Evolutionary conservation across 805 yeast species (phyloP).

Genomic region (Saturnispora dispora): DNA sequence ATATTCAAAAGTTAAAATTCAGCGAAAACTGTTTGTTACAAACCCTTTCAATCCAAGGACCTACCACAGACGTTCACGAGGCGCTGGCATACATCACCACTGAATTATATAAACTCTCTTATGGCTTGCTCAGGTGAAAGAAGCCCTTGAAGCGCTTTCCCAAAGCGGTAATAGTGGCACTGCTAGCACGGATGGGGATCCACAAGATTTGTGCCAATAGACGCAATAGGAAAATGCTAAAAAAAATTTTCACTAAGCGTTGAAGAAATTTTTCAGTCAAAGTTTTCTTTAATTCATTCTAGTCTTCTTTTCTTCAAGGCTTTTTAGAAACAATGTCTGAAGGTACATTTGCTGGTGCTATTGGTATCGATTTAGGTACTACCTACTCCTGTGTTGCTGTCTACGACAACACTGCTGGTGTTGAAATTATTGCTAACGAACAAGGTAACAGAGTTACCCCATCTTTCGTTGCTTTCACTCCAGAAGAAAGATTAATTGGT

Average conservation of each 20-base stretch:
- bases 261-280: constrained; percentile 18
- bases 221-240: constrained; percentile 4
- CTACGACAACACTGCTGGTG: constrained; percentile 53
- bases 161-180: neutral
- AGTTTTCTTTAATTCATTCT: neutral
- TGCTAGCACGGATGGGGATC: neutral
- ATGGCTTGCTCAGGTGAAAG: neutral
- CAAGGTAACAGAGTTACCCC: constrained; percentile 84
- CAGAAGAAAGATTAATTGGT: constrained; percentile 72
- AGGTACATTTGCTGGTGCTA: constrained; percentile 99
- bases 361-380: constrained; percentile 98
- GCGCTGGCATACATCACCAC: neutral
- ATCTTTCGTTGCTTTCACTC: constrained; percentile 72
- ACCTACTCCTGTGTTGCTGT: constrained; percentile 73
- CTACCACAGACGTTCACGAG: neutral
- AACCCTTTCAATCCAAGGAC: neutral
- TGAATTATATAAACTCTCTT: neutral
- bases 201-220: neutral
- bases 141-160: neutral
- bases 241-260: constrained; percentile 10
- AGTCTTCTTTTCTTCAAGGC: neutral
- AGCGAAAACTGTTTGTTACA: neutral
- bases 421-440: constrained; percentile 73
- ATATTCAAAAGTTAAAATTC: neutral
- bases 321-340: constrained; percentile 60